Conservation (phyloP, 176 grass and related monocot species). For the Metroxylon sagu region DNA sequence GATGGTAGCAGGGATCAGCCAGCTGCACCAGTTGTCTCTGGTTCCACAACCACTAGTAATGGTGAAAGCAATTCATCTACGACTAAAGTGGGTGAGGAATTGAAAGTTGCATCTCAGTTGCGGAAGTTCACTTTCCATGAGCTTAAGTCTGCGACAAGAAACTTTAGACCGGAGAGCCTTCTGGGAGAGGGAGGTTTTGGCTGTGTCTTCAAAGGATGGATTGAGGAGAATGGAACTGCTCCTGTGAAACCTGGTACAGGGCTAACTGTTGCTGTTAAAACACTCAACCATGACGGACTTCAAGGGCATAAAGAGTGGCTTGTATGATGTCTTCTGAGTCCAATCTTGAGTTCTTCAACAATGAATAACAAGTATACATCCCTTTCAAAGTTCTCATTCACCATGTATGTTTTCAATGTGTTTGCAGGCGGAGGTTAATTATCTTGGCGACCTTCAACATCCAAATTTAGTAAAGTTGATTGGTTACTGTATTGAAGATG, state of each 20-base stretch:
- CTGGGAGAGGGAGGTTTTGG: constrained; percentile 97
- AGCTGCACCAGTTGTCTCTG: constrained; percentile 51
- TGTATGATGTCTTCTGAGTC: constrained; percentile 32
- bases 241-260: constrained; percentile 95
- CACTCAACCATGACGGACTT: constrained; percentile 96
- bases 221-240: constrained; percentile 98
- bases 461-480: constrained; percentile 95
- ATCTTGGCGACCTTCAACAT: constrained; percentile 93
- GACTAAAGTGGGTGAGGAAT: constrained; percentile 78
- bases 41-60: constrained; percentile 76
- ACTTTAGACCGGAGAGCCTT: constrained; percentile 96
- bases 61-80: constrained; percentile 71
- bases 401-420: constrained; percentile 5
- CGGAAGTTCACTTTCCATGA: constrained; percentile 88
- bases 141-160: constrained; percentile 89
- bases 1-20: constrained; percentile 47
- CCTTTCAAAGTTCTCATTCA: constrained; percentile 8
- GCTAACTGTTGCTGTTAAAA: constrained; percentile 94
- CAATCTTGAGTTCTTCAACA: constrained; percentile 1
- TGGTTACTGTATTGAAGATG: constrained; percentile 99
- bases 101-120: constrained; percentile 82
- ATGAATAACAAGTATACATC: background rate
- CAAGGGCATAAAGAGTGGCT: constrained; percentile 99
- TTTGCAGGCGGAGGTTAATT: constrained; percentile 92
- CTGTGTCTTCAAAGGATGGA: constrained; percentile 99